Conservation (phyloP, 495 filamentous ascomycete species). For the Tuber melanosporum region DNA sequence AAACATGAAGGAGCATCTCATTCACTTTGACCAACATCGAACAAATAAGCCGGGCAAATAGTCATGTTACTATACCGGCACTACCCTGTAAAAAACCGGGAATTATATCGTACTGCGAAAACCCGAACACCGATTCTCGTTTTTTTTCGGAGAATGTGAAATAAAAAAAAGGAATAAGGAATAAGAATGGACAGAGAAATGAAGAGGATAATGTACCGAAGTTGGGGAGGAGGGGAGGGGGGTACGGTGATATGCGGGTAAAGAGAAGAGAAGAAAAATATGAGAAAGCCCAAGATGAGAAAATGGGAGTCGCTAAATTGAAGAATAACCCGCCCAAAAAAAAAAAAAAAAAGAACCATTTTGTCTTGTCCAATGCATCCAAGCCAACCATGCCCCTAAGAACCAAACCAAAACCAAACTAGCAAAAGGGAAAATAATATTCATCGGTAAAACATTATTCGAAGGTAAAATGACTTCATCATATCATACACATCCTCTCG, state of each 20-base stretch:
- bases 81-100: background rate
- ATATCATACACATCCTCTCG: slow-evolving; percentile 27
- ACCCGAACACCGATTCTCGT: slow-evolving; percentile 9
- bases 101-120: background rate
- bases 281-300: slow-evolving; percentile 5
- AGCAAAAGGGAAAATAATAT: slow-evolving; percentile 15
- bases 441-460: slow-evolving; percentile 32
- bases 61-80: slow-evolving; percentile 12
- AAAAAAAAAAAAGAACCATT: slow-evolving; percentile 5
- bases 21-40: slow-evolving; percentile 16
- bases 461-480: slow-evolving; percentile 22
- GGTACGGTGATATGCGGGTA: slow-evolving; percentile 15
- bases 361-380: slow-evolving; percentile 23
- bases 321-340: background rate
- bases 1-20: background rate
- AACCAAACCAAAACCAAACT: slow-evolving; percentile 26
- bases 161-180: slow-evolving; percentile 17
- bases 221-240: background rate
- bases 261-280: background rate
- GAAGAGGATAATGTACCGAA: background rate
- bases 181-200: slow-evolving; percentile 17
- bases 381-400: slow-evolving; percentile 25
- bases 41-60: slow-evolving; percentile 30
- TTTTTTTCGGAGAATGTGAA: slow-evolving; percentile 8
- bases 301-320: slow-evolving; percentile 5